phyloP scores from a whole-genome alignment of 208 protist genomes.

The Leishmania gerbilli region DNA sequence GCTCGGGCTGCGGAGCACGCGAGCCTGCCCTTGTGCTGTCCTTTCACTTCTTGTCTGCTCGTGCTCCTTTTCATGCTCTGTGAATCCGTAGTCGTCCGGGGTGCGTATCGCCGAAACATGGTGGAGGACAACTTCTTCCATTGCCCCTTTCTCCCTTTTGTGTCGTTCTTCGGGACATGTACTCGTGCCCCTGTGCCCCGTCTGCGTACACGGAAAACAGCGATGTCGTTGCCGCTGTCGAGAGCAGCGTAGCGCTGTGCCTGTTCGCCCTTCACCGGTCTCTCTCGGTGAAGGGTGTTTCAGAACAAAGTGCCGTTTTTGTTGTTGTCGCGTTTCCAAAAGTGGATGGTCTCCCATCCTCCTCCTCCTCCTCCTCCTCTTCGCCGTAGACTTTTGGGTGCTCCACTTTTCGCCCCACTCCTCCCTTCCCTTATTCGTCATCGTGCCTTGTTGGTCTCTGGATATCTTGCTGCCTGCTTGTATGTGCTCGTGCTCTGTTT shows the following conservation, averaged over 20 bases:
- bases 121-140: not conserved
- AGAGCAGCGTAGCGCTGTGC: not conserved
- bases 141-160: not conserved
- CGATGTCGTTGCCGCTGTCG: not conserved
- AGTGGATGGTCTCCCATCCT: not conserved
- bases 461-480: not conserved
- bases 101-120: not conserved
- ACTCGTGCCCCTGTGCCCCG: not conserved
- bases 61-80: too few relatives aligned
- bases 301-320: not conserved
- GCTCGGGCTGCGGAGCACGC: not conserved
- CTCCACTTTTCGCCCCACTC: too few relatives aligned
- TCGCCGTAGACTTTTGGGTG: not conserved
- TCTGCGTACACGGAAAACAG: not conserved
- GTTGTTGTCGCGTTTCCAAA: not conserved
- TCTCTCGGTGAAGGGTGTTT: not conserved
- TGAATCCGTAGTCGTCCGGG: not conserved
- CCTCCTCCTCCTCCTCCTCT: too few relatives aligned
- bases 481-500: not conserved
- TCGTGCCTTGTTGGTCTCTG: conserved; percentile 3
- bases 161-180: not conserved
- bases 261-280: not conserved
- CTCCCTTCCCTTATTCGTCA: not conserved
- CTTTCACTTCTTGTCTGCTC: not conserved
- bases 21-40: not conserved